A percentile compares a stretch with the other conserved stretches of the same genome.
Conservation (phyloP, 768 basidiomycete genomes). For the Russula compacta region DNA sequence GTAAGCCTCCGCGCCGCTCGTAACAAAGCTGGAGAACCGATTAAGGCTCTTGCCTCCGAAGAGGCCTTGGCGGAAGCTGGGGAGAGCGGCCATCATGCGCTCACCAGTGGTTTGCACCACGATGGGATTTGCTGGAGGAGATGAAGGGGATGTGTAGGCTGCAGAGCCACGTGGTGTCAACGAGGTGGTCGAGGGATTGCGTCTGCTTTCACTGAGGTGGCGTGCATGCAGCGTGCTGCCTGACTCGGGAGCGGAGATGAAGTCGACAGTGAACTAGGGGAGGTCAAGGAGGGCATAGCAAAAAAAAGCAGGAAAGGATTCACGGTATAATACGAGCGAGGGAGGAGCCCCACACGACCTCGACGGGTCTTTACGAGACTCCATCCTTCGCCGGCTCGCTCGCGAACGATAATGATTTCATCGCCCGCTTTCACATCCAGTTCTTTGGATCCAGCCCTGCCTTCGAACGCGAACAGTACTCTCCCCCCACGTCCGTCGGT, state of each 20-base stretch:
- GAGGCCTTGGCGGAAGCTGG: conserved; percentile 61
- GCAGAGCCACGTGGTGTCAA: conserved; percentile 42
- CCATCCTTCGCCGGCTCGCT: conserved; percentile 72
- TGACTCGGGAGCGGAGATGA: conserved; percentile 40
- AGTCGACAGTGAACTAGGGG: conserved; percentile 56
- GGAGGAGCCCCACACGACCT: conserved; percentile 60
- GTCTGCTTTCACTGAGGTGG: conserved; percentile 21
- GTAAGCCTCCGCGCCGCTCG: conserved; percentile 78
- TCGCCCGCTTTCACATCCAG: conserved; percentile 62
- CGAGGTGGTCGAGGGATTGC: conserved; percentile 36
- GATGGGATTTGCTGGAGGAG: conserved; percentile 31
- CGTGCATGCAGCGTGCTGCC: conserved; percentile 28
- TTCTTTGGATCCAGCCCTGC: conserved; percentile 67
- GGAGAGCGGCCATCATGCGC: conserved; percentile 41
- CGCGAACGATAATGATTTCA: conserved; percentile 58
- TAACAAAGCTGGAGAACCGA: conserved; percentile 81
- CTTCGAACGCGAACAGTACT: conserved; percentile 66
- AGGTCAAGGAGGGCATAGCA: conserved; percentile 2
- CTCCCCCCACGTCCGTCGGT: conserved; percentile 44
- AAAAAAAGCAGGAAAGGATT: conserved; percentile 20
- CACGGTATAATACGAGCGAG: conserved; percentile 66
- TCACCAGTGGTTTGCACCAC: conserved; percentile 65
- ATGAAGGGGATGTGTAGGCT: conserved; percentile 21
- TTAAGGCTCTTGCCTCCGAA: conserved; percentile 73
- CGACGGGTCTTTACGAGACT: conserved; percentile 49